Percentiles rank a stretch among this genome's conserved stretches.
Conservation (phyloP, 2,329 filamentous ascomycete genomes). For the Neonectria ditissima region DNA sequence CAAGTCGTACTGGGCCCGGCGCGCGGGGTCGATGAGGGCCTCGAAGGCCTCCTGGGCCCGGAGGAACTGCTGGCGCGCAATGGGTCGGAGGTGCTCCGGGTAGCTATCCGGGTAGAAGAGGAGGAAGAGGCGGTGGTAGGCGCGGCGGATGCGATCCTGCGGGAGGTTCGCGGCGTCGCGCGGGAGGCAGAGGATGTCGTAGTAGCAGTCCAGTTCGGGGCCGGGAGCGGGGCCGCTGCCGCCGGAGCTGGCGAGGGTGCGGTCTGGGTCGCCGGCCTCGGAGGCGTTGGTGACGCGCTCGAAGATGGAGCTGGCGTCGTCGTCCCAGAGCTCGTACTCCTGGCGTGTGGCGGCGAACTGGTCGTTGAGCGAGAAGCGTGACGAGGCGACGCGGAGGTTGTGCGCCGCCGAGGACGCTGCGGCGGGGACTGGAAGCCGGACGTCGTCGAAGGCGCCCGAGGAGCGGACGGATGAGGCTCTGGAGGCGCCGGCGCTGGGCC, state of each 20-base stretch:
- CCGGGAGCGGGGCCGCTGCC: constrained; percentile 8
- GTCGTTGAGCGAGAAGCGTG: constrained; percentile 60
- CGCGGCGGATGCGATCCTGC: constrained; percentile 54
- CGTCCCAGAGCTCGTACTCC: constrained; percentile 61
- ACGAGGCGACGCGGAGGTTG: constrained; percentile 51
- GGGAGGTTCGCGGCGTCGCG: constrained; percentile 41
- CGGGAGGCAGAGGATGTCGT: constrained; percentile 60
- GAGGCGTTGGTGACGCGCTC: constrained; percentile 48
- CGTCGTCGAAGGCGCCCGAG: constrained; percentile 39
- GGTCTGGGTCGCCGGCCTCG: constrained; percentile 35
- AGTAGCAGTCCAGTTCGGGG: constrained; percentile 51
- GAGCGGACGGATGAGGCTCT: constrained; percentile 43
- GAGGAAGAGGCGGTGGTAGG: constrained; percentile 59
- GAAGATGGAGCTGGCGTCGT: constrained; percentile 59
- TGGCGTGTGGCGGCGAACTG: constrained; percentile 61
- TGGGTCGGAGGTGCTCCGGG: constrained; percentile 52
- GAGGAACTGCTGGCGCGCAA: constrained; percentile 56
- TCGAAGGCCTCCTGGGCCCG: constrained; percentile 60
- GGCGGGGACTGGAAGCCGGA: constrained; percentile 27
- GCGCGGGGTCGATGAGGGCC: constrained; percentile 58
- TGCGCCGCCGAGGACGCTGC: background rate
- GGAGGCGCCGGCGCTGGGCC: constrained; percentile 32
- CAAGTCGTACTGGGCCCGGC: constrained; percentile 57
- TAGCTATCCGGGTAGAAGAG: constrained; percentile 59
- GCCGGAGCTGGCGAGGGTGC: constrained; percentile 25